Conservation (phyloP, 2,329 filamentous ascomycete species). For the Clathrospora elynae region DNA sequence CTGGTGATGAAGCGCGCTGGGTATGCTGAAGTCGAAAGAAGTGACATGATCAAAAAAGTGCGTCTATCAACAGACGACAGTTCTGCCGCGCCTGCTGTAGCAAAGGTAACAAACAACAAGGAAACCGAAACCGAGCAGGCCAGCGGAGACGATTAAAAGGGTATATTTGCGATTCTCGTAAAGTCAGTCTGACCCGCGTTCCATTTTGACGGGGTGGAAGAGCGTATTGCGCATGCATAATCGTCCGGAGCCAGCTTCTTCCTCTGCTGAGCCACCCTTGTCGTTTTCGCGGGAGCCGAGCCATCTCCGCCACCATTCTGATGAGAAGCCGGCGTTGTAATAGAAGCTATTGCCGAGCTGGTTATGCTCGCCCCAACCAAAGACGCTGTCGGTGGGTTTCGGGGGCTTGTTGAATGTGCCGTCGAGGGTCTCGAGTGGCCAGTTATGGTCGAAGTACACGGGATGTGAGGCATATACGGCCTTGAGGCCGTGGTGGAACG, state of each 20-base stretch:
- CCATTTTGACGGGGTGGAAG: conserved; percentile 57
- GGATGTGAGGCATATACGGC: conserved; percentile 79
- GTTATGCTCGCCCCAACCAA: conserved; percentile 60
- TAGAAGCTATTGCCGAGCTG: conserved; percentile 58
- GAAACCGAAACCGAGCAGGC: conserved; percentile 19
- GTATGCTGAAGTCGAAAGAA: conserved; percentile 28
- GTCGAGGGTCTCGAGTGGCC: conserved; percentile 58
- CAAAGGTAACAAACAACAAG: conserved; percentile 20
- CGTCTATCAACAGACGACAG: conserved; percentile 32
- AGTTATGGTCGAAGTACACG: conserved; percentile 77
- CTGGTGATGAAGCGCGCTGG: conserved; percentile 29
- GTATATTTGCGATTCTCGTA: conserved; percentile 24
- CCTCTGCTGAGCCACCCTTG: conserved; percentile 48
- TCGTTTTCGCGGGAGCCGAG: conserved; percentile 56
- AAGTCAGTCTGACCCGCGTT: conserved; percentile 48
- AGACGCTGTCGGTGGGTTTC: conserved; percentile 53
- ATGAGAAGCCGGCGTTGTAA: conserved; percentile 57
- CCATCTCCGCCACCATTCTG: conserved; percentile 57
- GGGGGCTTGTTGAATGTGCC: conserved; percentile 56
- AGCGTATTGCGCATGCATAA: conserved; percentile 54
- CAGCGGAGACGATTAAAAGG: conserved; percentile 29
- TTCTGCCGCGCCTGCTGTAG: conserved; percentile 18
- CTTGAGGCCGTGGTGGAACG: conserved; percentile 78
- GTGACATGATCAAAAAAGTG: conserved; percentile 14
- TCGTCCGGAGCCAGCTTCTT: conserved; percentile 53